Conservation (phyloP, 352 stramenopile genomes). For the Phytophthora citrophthora region DNA sequence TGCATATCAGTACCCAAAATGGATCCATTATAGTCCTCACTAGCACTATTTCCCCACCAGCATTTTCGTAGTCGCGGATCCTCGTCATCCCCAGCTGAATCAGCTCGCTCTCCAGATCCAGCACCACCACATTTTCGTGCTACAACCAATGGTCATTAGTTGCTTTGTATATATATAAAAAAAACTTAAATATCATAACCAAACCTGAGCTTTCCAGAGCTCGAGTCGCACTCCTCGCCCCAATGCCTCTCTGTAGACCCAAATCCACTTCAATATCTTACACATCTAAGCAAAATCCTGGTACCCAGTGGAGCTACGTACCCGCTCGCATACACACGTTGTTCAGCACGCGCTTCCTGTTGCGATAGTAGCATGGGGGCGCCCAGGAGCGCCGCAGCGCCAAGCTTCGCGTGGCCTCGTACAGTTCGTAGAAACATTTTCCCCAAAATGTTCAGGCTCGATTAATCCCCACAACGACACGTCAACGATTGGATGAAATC, state of each 20-base stretch:
- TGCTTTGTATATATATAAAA: background rate
- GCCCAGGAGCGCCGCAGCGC: slow-evolving; percentile 42
- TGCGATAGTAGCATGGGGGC: slow-evolving; percentile 43
- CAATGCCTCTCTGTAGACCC: slow-evolving; percentile 62
- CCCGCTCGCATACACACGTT: slow-evolving; percentile 77
- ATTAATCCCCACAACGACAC: slow-evolving; percentile 13
- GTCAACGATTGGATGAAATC: slow-evolving; percentile 22
- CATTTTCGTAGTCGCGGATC: slow-evolving; percentile 79
- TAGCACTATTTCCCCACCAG: slow-evolving; percentile 34
- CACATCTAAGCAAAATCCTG: background rate
- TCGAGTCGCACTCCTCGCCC: slow-evolving; percentile 82
- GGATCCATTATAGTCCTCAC: background rate
- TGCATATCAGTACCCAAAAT: background rate
- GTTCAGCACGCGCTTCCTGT: slow-evolving; percentile 44
- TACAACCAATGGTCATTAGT: slow-evolving; percentile 26
- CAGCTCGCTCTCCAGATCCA: slow-evolving; percentile 87
- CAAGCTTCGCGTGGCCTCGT: slow-evolving; percentile 41
- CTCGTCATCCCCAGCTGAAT: slow-evolving; percentile 83
- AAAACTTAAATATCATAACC: background rate
- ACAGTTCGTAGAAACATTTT: slow-evolving; percentile 56
- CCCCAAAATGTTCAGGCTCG: slow-evolving; percentile 14
- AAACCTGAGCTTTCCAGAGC: slow-evolving; percentile 87
- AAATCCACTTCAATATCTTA: slow-evolving; percentile 16
- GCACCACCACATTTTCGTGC: slow-evolving; percentile 88
- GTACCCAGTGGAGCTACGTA: slow-evolving; percentile 17